Conservation (phyloP, 177 flowering plant species). For the Vitis hybrid region DNA sequence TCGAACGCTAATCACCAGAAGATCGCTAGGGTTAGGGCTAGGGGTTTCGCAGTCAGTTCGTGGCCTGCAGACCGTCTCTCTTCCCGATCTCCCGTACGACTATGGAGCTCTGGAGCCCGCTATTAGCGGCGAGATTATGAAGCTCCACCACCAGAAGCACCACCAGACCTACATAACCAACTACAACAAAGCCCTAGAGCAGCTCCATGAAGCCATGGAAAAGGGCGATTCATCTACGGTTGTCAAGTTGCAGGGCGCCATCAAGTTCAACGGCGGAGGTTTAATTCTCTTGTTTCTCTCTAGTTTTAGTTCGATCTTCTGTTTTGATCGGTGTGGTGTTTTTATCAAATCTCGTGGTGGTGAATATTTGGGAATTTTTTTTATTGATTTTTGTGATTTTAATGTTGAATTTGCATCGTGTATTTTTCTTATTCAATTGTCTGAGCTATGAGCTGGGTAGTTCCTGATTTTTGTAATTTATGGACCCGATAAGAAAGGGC, state of each 20-base stretch:
- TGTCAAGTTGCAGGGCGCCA: constrained; percentile 79
- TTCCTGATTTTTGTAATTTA: too few relatives aligned
- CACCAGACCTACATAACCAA: constrained; percentile 89
- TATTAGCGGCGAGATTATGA: constrained; percentile 91
- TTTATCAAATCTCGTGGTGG: not conserved
- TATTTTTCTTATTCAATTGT: too few relatives aligned
- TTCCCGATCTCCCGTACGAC: constrained; percentile 91
- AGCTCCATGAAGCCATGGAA: constrained; percentile 57
- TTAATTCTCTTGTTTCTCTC: not conserved
- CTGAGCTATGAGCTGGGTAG: too few relatives aligned
- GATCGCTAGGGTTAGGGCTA: constrained; percentile 18
- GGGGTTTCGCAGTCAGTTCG: constrained; percentile 30
- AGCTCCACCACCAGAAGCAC: constrained; percentile 93
- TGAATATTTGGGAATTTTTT: not conserved
- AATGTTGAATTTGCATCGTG: too few relatives aligned
- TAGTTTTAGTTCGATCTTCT: not conserved
- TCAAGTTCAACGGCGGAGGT: constrained; percentile 99
- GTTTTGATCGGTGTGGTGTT: not conserved
- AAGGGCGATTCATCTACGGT: constrained; percentile 68
- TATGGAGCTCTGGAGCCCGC: constrained; percentile 93
- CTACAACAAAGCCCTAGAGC: constrained; percentile 86
- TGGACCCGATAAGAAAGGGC: too few relatives aligned
- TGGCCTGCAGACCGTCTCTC: constrained; percentile 60
- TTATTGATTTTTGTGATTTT: too few relatives aligned
- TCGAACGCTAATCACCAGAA: constrained; percentile 19